Evolutionary conservation across 371 early-diverging fungal genomes (phyloP).

Genomic region (Amoeboaphelidium protococcarum): DNA sequence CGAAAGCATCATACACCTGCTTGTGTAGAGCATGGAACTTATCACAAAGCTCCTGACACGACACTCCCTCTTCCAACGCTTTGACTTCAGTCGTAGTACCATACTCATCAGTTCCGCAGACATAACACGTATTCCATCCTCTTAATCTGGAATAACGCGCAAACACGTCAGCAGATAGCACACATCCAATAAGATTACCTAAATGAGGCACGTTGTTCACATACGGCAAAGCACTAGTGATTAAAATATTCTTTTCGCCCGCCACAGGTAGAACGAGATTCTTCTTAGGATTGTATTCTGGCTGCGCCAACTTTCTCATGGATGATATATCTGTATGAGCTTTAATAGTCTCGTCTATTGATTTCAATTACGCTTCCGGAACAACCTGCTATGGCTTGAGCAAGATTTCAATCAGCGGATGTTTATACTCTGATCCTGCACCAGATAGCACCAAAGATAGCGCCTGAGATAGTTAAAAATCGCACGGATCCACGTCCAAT

Average conservation of each 20-base stretch:
- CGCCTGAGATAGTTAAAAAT: too few relatives aligned
- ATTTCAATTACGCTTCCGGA: too few relatives aligned
- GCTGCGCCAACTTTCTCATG: too few relatives aligned
- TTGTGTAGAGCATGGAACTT: conserved; percentile 78
- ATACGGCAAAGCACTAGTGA: conserved; percentile 97
- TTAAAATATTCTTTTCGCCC: conserved; percentile 48
- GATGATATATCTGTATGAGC: too few relatives aligned
- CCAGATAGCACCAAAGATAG: too few relatives aligned
- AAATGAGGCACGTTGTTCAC: conserved; percentile 99
- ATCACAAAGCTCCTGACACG: conserved; percentile 84
- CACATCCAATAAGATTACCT: conserved; percentile 97
- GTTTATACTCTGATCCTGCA: too few relatives aligned
- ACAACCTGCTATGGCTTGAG: too few relatives aligned
- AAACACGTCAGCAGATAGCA: conserved; percentile 93
- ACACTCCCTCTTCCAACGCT: conserved; percentile 72
- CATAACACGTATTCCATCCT: conserved; percentile 68
- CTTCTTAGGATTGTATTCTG: too few relatives aligned
- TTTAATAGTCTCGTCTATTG: too few relatives aligned
- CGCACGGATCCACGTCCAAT: too few relatives aligned
- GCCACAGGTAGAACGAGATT: conserved; percentile 2
- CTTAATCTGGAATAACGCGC: conserved; percentile 78
- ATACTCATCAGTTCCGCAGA: conserved; percentile 99
- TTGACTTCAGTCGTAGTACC: conserved; percentile 99
- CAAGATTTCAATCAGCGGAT: too few relatives aligned
- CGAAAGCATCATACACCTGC: conserved; percentile 88